Evolutionary conservation across 441 rosid species (phyloP), one percentile per base, ranked within the genome.

Genomic region (Aquilaria agallochum): DNA sequence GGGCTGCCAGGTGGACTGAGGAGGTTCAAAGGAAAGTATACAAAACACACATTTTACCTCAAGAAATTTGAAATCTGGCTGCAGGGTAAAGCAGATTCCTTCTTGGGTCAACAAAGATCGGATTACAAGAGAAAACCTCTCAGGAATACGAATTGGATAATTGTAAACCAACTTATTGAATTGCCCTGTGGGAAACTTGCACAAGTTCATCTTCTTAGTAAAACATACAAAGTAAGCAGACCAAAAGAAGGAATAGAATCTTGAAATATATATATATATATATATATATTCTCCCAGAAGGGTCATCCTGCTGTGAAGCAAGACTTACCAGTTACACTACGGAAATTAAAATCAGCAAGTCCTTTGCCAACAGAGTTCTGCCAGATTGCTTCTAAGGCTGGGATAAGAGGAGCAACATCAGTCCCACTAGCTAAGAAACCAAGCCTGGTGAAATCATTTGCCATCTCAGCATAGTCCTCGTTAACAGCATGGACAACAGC

Each of bases 401-500:
- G 98, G 76, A 93, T 66, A 9, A 93, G 85, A 61, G 98, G 97
- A 75, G 98, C 64, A 64, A 93, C 98, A 70, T 93, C 91, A 34
- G 98, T 93, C 33, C 79, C 98, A 27, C 74, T 81, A 64, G 97
- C 91, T 84, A 93, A 79, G 89, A 93, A 93, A 67, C 98, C 98
- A 67, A 93, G 98, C 72, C 97, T 88, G 60, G 98, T 90, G 81
- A 93, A 93, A 81, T 93, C 97, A 76, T 93, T 93, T 66, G 98
- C 98, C 98, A 90, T 93, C 86, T 93, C 98, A 57, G 10, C 85
- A 68, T 88, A 93, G 77, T 93, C 98, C 78, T 90, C 98, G 68
- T 90, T 93, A 47, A 93, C 97, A 79, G 98, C 98, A 77, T 90
- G 98, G 58, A 93, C 97, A 55, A 90, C 96, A 72, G 97, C 98